phyloP scores from a whole-genome alignment of 495 filamentous ascomycete genomes.

The Friedmanniomyces endolithicus region DNA sequence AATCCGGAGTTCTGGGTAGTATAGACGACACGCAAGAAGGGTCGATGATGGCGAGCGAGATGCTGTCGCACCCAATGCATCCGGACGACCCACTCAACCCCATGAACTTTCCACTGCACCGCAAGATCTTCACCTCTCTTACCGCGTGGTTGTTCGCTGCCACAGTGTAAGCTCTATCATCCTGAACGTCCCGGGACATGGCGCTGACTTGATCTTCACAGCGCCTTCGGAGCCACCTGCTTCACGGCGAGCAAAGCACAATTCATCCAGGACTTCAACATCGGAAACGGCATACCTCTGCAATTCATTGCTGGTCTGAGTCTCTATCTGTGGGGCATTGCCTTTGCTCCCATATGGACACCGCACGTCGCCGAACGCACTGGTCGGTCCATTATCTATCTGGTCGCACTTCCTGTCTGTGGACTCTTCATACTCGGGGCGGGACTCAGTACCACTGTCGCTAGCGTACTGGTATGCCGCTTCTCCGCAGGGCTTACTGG shows the following conservation, averaged over 20 bases:
- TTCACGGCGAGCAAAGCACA: background rate
- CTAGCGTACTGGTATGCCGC: slow-evolving; percentile 29
- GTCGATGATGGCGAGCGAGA: background rate
- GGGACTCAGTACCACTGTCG: slow-evolving; percentile 24
- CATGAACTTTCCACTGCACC: slow-evolving; percentile 24
- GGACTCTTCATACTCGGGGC: slow-evolving; percentile 32
- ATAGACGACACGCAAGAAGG: background rate
- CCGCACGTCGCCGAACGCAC: slow-evolving; percentile 32
- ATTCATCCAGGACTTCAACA: background rate
- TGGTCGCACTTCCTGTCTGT: slow-evolving; percentile 25
- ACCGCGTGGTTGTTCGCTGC: slow-evolving; percentile 27
- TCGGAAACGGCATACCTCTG: background rate
- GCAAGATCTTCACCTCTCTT: slow-evolving; percentile 20
- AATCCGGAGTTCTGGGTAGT: background rate
- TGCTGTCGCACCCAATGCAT: slow-evolving; percentile 1
- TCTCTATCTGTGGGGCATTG: slow-evolving; percentile 31
- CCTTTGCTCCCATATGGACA: slow-evolving; percentile 32
- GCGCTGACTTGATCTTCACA: background rate
- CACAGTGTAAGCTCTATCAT: slow-evolving; percentile 25
- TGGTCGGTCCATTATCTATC: slow-evolving; percentile 31
- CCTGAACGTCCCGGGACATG: background rate
- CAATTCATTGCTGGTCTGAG: slow-evolving; percentile 15
- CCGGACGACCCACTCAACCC: slow-evolving; percentile 17
- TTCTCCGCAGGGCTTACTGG: slow-evolving; percentile 36
- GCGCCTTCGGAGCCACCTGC: slow-evolving; percentile 22